phyloP scores from a whole-genome alignment of 2,329 filamentous ascomycete genomes.

The Knoxdaviesia capensis region DNA sequence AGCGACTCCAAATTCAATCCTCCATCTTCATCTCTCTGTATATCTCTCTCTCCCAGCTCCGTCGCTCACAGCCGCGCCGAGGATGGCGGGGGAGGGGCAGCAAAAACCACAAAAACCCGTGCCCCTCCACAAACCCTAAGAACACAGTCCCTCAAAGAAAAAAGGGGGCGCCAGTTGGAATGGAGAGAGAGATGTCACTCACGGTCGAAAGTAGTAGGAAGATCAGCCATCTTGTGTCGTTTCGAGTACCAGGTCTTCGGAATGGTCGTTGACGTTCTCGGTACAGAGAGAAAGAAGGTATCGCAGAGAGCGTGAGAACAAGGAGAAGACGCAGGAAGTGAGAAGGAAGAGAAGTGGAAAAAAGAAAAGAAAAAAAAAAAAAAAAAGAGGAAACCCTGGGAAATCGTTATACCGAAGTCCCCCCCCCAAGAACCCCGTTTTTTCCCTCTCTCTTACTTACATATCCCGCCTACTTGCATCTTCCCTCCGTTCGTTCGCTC shows the following conservation, averaged over 20 bases:
- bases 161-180: not conserved
- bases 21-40: not conserved
- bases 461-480: too few relatives aligned
- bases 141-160: not conserved
- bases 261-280: not conserved
- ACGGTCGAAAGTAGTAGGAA: constrained; percentile 40
- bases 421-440: too few relatives aligned
- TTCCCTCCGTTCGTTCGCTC: too few relatives aligned
- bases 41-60: not conserved
- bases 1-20: too few relatives aligned
- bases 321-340: not conserved
- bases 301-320: not conserved
- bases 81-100: too few relatives aligned
- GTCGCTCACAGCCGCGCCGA: too few relatives aligned
- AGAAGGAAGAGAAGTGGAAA: not conserved
- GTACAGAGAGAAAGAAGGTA: not conserved
- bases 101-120: too few relatives aligned
- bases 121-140: too few relatives aligned
- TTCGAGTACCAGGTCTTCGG: not conserved
- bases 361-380: not conserved
- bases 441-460: too few relatives aligned
- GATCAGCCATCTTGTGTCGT: constrained; percentile 22
- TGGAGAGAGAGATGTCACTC: constrained; percentile 9
- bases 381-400: not conserved
- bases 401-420: not conserved